Evolutionary conservation across 371 early-diverging fungal species (phyloP).

Genomic region (Sporodiniella umbellata): DNA sequence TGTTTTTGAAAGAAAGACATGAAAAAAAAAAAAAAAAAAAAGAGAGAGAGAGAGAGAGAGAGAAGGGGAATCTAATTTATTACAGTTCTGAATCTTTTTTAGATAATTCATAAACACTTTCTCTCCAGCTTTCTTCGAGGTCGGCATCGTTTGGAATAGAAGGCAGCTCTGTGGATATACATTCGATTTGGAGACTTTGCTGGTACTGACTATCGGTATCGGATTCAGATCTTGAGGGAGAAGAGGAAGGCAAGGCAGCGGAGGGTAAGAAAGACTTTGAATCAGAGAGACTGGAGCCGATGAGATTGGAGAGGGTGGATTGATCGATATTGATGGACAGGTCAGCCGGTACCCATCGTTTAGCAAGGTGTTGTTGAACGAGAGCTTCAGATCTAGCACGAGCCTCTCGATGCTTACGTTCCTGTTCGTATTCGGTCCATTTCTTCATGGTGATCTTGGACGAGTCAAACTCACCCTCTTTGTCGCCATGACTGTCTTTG

Average conservation of each 20-base stretch:
- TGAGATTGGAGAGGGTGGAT: conserved; percentile 17
- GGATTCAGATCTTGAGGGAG: too few relatives aligned
- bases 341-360: conserved; percentile 18
- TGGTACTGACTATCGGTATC: not conserved
- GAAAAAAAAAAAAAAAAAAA: not conserved
- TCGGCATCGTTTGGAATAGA: not conserved
- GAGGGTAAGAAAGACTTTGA: conserved; percentile 1
- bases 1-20: conserved; percentile 1
- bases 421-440: conserved; percentile 69
- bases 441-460: conserved; percentile 63
- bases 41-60: not conserved
- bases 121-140: not conserved
- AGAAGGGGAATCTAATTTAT: not conserved
- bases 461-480: conserved; percentile 65
- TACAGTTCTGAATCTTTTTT: not conserved
- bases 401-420: conserved; percentile 32
- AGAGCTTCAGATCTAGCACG: conserved; percentile 9
- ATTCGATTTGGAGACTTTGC: not conserved
- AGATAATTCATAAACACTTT: not conserved
- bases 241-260: not conserved
- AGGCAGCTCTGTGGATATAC: not conserved
- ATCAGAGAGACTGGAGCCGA: conserved; percentile 16
- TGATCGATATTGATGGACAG: conserved; percentile 19
- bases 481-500: conserved; percentile 49
- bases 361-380: conserved; percentile 9